Percentiles rank a stretch among this genome's conserved stretches.
These are phyloP conservation scores for Tillandsia fasciculata DNA, from an alignment of 176 grass and related monocot genomes.

Conservation along the genomic window DNA sequence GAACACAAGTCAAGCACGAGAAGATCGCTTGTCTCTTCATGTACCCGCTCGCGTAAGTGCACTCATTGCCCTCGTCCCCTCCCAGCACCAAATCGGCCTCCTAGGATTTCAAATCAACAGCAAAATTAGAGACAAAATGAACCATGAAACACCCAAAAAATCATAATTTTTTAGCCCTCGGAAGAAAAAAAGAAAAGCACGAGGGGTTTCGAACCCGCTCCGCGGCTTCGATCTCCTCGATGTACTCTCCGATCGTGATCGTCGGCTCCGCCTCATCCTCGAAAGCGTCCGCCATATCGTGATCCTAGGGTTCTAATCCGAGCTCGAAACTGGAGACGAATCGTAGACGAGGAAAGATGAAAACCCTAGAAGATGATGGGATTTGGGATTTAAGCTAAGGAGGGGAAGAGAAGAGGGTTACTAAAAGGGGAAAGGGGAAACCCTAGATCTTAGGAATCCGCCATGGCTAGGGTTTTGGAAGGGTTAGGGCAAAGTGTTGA, in stretches of 20 bases:
- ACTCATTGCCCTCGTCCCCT: conserved; percentile 91
- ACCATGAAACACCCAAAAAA: background rate
- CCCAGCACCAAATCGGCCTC: conserved; percentile 90
- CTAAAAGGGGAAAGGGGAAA: conserved; percentile 1
- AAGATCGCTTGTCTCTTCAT: conserved; percentile 96
- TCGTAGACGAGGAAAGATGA: background rate
- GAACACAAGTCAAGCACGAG: conserved; percentile 93
- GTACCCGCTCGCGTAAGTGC: conserved; percentile 78
- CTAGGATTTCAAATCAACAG: conserved; percentile 31
- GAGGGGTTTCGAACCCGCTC: conserved; percentile 37
- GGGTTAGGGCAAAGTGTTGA: background rate
- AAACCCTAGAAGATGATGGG: conserved; percentile 18
- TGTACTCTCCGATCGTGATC: conserved; percentile 70
- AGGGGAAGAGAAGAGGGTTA: background rate
- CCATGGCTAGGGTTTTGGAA: background rate
- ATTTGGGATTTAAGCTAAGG: background rate
- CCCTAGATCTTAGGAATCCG: conserved; percentile 1
- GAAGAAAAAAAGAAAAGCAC: background rate
- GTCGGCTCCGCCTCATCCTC: conserved; percentile 49
- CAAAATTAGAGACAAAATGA: conserved; percentile 1
- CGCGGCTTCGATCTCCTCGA: conserved; percentile 74
- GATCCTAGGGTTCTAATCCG: conserved; percentile 28
- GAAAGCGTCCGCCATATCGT: conserved; percentile 53
- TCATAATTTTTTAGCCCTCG: background rate
- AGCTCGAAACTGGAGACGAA: background rate